Evolutionary conservation across 345 rosid genomes (phyloP).

Genomic region (Citrus trifoliata): DNA sequence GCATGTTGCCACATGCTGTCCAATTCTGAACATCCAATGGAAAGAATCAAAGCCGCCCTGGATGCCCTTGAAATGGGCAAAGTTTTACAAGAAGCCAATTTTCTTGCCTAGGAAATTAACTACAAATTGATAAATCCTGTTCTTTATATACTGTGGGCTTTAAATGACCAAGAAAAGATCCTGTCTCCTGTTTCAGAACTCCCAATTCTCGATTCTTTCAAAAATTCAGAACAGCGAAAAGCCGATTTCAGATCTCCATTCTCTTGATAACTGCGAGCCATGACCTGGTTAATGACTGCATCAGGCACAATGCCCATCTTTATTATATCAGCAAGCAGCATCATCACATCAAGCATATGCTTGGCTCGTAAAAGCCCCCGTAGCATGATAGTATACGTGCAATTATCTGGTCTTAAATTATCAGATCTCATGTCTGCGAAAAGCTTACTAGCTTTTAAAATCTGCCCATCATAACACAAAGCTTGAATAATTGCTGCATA

Average conservation of each 20-base stretch:
- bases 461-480: conserved; percentile 47
- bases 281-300: conserved; percentile 25
- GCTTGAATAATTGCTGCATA: conserved; percentile 56
- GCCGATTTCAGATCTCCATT: conserved; percentile 41
- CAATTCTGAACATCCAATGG: not conserved
- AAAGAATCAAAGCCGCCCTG: not conserved
- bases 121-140: not conserved
- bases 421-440: conserved; percentile 53
- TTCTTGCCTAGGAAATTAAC: not conserved
- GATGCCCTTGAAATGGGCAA: not conserved
- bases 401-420: conserved; percentile 42
- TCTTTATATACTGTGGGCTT: not conserved
- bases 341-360: conserved; percentile 44
- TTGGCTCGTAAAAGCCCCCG: conserved; percentile 46
- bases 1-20: not conserved
- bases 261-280: conserved; percentile 41
- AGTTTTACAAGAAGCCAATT: not conserved
- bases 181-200: not conserved
- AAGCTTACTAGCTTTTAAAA: conserved; percentile 48
- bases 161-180: not conserved
- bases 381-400: conserved; percentile 31
- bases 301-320: conserved; percentile 59
- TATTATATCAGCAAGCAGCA: conserved; percentile 66
- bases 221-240: conserved; percentile 27
- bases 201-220: conserved; percentile 7